Conservation (phyloP, 768 basidiomycete genomes). For the Kwoniella dejecticola region DNA sequence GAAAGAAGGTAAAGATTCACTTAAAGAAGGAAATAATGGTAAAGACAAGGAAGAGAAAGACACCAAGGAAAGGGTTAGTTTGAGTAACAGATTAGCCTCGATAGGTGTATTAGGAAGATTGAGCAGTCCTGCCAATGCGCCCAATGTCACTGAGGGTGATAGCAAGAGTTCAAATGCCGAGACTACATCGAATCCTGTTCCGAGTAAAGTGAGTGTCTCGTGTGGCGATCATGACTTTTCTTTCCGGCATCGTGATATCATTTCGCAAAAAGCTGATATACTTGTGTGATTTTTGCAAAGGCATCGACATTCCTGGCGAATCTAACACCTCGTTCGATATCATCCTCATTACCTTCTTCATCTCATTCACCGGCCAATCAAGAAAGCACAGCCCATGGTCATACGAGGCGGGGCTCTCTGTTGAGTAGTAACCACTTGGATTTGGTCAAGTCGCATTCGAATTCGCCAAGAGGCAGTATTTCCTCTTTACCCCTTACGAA, state of each 20-base stretch:
- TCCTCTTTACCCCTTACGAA: constrained; percentile 16
- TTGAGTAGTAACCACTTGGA: constrained; percentile 6
- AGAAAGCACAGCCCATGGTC: background rate
- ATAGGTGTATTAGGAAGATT: constrained; percentile 60
- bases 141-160: constrained; percentile 46
- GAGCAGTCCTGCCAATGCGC: constrained; percentile 12
- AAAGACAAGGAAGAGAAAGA: constrained; percentile 28
- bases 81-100: constrained; percentile 78
- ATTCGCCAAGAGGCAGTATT: constrained; percentile 28
- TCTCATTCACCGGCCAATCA: background rate
- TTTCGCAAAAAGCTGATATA: background rate
- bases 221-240: no score
- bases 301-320: constrained; percentile 31
- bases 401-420: constrained; percentile 15
- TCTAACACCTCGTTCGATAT: constrained; percentile 21
- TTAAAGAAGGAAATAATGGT: background rate
- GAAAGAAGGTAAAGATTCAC: no score
- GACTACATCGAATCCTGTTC: background rate
- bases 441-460: constrained; percentile 9
- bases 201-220: constrained; percentile 28
- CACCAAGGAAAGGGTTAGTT: constrained; percentile 63
- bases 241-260: no score
- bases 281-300: constrained; percentile 5
- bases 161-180: constrained; percentile 58
- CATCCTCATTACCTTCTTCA: constrained; percentile 26